Base-by-base conservation (phyloP, 2,329 filamentous ascomycete species). In the Claviceps sorghi region DNA sequence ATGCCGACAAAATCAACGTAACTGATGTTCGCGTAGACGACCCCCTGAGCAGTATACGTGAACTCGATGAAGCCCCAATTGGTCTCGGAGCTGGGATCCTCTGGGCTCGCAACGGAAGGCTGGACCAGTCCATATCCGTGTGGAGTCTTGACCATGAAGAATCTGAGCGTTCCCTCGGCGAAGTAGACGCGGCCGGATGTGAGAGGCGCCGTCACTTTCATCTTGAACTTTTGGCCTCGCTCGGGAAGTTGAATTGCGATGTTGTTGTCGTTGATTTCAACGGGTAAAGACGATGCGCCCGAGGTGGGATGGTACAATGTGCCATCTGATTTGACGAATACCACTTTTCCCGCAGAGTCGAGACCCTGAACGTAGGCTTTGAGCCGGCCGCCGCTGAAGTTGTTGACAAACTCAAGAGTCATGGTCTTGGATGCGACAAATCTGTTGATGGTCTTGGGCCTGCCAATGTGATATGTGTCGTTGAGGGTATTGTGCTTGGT, bases 1-100 rank as follows among this genome's bases (percentile, higher is more conserved):
- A 79, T 64, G 4, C 74, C 67, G 19, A 76, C 69, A 55, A 75
- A 76, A 58, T 77, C 74, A 34, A 77, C 74, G 52, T 72, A 76
- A 48, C 68, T 73, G 51, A 77, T 68, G 59, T 77, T 76, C 55
- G 72, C 71, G 43, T 64, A 75, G 29, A 76, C 58, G 7, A 64
- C 60, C 0, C 66, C 65, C 1, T 64, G 57, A 0, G 58, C 47
- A n/a, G 64, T 72, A 57, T 69, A 70, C 2, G 72, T 73, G 30
- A 77, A 62, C 57, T 77, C 74, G 19, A 74, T 65, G 51, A 76
- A 77, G 1, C 72, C 73, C 72, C 73, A 77, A 58, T 70, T 70
- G 40, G 72, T 59, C 2, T 60, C 65, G 0, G 69, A 62, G 30
- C 67, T 73, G 3, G 72, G 69, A 51, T 76, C 73, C 3, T 55